Base-by-base conservation (phyloP, 2,329 filamentous ascomycete species). In the Sclerotinia nivalis region DNA sequence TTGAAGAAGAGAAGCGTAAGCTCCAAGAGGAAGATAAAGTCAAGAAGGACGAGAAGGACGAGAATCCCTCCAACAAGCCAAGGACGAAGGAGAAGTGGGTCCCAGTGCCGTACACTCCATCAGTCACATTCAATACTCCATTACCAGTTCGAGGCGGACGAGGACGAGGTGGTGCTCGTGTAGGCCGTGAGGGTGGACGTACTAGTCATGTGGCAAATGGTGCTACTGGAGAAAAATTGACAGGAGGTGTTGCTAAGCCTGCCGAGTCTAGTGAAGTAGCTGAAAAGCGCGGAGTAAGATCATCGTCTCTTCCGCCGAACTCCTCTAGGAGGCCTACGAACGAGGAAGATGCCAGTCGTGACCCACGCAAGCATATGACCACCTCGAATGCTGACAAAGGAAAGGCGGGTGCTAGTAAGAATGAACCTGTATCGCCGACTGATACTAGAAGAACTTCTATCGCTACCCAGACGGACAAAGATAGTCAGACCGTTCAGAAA, bases 121-220 rank as follows among this genome's bases (percentile, higher is more conserved):
- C 88, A 20, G 93, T 96, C 62, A 89, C 90, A 70, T 98, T 97
- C 80, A 91, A 93, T 79, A 97, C 96, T 0, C 93, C 91, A 40
- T 80, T 97, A 54, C 88, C 90, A n/a, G 81, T 84, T 69, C 85
- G 88, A 77, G 85, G 85, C 75, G 84, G 87, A 70, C 81, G 86
- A 73, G 84, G 85, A 70, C 75, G 78, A 71, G 80, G 82, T 71
- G 75, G 75, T 68, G 74, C 73, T 72, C 81, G 84, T 71, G 79
- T 82, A 74, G 79, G 80, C 59, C 77, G 80, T 68, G 81, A 82
- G 49, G 76, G 75, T 66, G 82, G 80, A 65, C 80, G 81, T 70
- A 75, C 77, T 54, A 78, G 70, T 50, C 76, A 79, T 69, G 58
- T 67, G 25, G 58, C 74, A 10, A 76, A 72, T 70, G 72, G 73